Conservation (phyloP, 352 stramenopile genomes). For the Phytopythium chamaehyphon region DNA sequence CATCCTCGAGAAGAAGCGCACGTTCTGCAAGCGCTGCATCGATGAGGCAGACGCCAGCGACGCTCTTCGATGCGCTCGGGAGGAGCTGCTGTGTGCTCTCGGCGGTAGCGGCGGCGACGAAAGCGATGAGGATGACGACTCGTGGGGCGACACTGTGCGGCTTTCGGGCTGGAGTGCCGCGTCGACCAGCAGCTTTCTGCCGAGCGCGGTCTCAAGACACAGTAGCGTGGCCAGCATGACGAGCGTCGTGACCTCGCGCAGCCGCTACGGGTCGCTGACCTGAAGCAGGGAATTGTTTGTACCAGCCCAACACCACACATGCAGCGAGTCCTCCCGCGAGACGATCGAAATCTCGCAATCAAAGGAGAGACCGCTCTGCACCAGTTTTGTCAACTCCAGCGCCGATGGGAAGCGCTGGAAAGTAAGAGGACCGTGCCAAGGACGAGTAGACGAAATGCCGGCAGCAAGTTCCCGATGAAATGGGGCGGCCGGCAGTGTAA, state of each 20-base stretch:
- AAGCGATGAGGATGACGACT: conserved; percentile 17
- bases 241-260: conserved; percentile 10
- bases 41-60: conserved; percentile 10
- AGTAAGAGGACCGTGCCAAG: no score
- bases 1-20: conserved; percentile 19
- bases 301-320: no score
- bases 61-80: conserved; percentile 15
- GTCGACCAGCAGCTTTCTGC: conserved; percentile 20
- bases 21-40: conserved; percentile 18
- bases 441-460: no score
- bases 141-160: conserved; percentile 18
- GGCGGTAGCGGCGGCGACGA: background rate
- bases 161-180: conserved; percentile 19
- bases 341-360: no score
- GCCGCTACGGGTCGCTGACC: conserved; percentile 4
- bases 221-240: conserved; percentile 17
- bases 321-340: no score
- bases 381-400: no score
- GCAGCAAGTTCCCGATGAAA: no score
- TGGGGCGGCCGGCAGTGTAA: no score
- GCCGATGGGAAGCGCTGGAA: no score
- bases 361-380: no score
- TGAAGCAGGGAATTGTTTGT: no score
- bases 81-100: conserved; percentile 12
- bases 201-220: conserved; percentile 20